Conservation (phyloP, 2,329 filamentous ascomycete species). For the Cladophialophora yegresii region DNA sequence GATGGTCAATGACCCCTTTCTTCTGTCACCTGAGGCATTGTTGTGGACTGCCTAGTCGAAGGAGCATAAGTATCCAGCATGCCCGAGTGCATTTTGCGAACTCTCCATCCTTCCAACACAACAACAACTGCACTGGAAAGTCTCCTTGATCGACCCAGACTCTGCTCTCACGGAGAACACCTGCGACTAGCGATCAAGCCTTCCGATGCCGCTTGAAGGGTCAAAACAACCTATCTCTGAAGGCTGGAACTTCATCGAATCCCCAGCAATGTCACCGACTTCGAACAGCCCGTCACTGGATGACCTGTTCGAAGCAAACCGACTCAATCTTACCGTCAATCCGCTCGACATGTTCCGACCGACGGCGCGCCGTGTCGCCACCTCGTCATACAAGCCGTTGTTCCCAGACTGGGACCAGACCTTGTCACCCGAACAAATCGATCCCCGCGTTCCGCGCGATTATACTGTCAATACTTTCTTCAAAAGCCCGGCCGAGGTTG, state of each 20-base stretch:
- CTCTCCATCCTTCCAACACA: constrained; percentile 18
- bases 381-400: background rate
- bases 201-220: constrained; percentile 13
- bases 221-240: constrained; percentile 4
- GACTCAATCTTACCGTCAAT: constrained; percentile 11
- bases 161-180: background rate
- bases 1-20: background rate
- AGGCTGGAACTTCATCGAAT: constrained; percentile 6
- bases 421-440: background rate
- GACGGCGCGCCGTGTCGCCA: background rate
- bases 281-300: constrained; percentile 7
- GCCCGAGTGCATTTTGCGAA: background rate
- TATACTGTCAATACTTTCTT: background rate
- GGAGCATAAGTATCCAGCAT: background rate
- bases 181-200: background rate
- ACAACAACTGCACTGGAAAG: constrained; percentile 5
- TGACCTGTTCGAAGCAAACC: constrained; percentile 6
- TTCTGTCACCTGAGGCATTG: background rate
- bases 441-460: background rate
- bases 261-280: background rate
- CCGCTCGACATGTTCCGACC: constrained; percentile 7
- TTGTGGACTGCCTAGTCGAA: background rate
- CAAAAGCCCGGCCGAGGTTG: background rate
- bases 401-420: background rate
- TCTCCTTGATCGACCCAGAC: background rate